phyloP scores from a whole-genome alignment of 2,329 filamentous ascomycete genomes.

The Graphiopsis chlorocephala region DNA sequence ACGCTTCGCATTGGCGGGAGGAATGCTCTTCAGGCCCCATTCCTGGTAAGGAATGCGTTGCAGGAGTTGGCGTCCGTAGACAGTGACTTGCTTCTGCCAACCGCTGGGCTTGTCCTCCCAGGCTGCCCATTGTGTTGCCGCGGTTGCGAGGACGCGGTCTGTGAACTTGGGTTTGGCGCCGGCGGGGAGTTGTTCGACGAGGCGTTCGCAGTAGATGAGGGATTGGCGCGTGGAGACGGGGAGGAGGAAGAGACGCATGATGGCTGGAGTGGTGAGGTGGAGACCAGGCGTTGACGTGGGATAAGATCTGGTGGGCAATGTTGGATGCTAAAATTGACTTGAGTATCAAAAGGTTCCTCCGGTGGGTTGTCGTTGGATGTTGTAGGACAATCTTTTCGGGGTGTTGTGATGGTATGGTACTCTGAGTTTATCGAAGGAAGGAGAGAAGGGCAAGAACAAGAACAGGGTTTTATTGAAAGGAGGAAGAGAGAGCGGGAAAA shows the following conservation, averaged over 20 bases:
- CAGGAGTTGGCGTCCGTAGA: conserved; percentile 83
- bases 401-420: no score
- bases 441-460: not conserved
- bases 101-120: conserved; percentile 71
- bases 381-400: not conserved
- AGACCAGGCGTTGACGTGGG: conserved; percentile 7
- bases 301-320: not conserved
- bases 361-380: no score
- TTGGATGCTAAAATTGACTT: not conserved
- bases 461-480: not conserved
- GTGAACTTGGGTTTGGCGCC: conserved; percentile 55
- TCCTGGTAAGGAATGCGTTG: conserved; percentile 91
- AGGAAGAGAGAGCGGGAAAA: not conserved
- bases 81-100: conserved; percentile 84
- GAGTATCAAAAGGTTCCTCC: no score
- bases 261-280: not conserved
- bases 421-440: not conserved
- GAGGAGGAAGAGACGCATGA: conserved; percentile 89
- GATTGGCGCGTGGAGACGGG: conserved; percentile 89
- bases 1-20: conserved; percentile 68
- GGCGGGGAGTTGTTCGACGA: conserved; percentile 40
- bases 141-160: conserved; percentile 69
- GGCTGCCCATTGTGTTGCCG: conserved; percentile 72
- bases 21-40: conserved; percentile 95
- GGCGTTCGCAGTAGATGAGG: conserved; percentile 84